Conservation (phyloP, 257 asterid species). For the Catharanthus roseus region DNA sequence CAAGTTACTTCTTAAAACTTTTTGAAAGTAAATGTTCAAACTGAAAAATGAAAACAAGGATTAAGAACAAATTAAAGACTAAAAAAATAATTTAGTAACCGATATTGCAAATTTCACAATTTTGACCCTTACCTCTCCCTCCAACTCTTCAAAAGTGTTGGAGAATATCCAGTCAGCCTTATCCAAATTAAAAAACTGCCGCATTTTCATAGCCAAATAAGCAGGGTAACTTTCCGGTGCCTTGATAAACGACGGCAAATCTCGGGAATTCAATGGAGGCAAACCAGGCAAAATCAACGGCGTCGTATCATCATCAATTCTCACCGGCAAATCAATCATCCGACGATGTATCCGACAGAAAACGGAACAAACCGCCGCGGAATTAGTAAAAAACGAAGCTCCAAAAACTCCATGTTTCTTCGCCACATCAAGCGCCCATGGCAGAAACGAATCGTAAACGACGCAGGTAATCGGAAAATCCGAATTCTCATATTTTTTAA, state of each 20-base stretch:
- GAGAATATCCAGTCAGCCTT: constrained; percentile 50
- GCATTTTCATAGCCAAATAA: constrained; percentile 53
- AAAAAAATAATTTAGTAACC: too few relatives aligned
- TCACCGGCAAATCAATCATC: constrained; percentile 38
- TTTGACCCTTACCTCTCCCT: constrained; percentile 34
- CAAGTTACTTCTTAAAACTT: too few relatives aligned
- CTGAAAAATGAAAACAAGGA: too few relatives aligned
- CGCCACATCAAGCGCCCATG: constrained; percentile 79
- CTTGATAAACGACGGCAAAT: constrained; percentile 51
- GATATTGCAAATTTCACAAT: too few relatives aligned
- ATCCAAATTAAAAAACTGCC: constrained; percentile 50
- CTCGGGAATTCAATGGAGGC: constrained; percentile 44
- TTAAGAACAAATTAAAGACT: too few relatives aligned
- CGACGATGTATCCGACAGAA: constrained; percentile 46
- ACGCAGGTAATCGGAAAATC: constrained; percentile 23
- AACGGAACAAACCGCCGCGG: constrained; percentile 46
- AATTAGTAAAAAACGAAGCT: constrained; percentile 68
- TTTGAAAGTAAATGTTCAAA: too few relatives aligned
- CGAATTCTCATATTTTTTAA: background rate
- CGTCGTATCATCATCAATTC: constrained; percentile 12
- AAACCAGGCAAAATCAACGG: constrained; percentile 47
- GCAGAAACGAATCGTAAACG: constrained; percentile 50
- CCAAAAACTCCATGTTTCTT: constrained; percentile 35
- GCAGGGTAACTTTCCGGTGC: constrained; percentile 64
- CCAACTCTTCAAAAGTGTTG: constrained; percentile 45